phyloP scores from a whole-genome alignment of 495 filamentous ascomycete species.

The Staphylotrichum tortipilum region DNA sequence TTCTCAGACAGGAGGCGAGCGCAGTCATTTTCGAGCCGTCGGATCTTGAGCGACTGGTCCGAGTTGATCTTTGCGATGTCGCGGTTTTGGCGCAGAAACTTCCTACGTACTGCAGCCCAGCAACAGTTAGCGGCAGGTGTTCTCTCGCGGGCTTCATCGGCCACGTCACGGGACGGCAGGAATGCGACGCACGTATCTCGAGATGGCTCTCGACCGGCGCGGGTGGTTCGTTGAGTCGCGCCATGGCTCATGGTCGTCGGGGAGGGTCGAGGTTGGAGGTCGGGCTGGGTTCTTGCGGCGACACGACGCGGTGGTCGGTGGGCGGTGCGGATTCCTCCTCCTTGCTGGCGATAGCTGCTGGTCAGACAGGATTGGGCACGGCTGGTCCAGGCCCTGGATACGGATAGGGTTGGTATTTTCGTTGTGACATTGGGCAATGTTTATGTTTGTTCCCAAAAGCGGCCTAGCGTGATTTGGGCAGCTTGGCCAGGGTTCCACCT shows the following conservation, averaged over 20 bases:
- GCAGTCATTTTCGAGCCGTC: constrained; percentile 74
- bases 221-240: constrained; percentile 78
- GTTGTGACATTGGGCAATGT: constrained; percentile 19
- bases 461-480: constrained; percentile 13
- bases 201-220: constrained; percentile 58
- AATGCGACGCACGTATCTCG: constrained; percentile 61
- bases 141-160: too few relatives aligned
- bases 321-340: too few relatives aligned
- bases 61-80: constrained; percentile 90
- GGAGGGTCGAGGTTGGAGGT: not conserved
- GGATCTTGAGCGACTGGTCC: constrained; percentile 80
- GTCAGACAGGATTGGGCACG: too few relatives aligned
- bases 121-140: constrained; percentile 6
- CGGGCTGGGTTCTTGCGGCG: not conserved
- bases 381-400: not conserved
- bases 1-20: constrained; percentile 81
- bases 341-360: too few relatives aligned
- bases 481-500: not conserved
- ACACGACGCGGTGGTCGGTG: not conserved
- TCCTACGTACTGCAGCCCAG: constrained; percentile 63
- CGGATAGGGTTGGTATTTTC: constrained; percentile 20
- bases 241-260: constrained; percentile 51
- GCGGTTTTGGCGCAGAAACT: constrained; percentile 86
- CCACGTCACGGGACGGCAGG: not conserved
- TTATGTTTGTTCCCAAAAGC: constrained; percentile 22